Base-by-base conservation (phyloP, 139 green algal species). In the Asterochloris erici region DNA sequence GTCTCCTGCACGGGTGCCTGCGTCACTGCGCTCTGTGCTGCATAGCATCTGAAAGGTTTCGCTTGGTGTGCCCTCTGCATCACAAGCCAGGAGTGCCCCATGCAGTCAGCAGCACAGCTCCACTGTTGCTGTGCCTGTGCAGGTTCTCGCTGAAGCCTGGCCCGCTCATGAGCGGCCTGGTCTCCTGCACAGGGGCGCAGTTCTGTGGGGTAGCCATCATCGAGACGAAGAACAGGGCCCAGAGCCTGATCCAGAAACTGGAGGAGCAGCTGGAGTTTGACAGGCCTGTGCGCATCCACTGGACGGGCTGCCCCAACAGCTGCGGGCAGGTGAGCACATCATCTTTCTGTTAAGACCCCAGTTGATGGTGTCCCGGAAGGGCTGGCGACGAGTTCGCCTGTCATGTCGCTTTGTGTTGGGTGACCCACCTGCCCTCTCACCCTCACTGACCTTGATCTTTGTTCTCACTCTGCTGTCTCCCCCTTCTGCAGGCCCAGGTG, bases 281-380 rank as follows among this genome's bases (percentile, higher is more conserved):
- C 0, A 74, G 85, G 14, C 26, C 89, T 0, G 91, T 99, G 17
- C 91, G 97, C 85, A 98, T 99, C 29, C 96, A 99, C 90, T 98
- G 92, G 91, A 99, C 97, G 16, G 97, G 97, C 63, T 99, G 97
- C 92, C 97, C 97, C 75, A 99, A 99, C 93, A 95, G 92, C 21
- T 99, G 97, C 85, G 97, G 94, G 11, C 96, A 99, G 89, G 93
- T 94, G 26, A 14, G 11, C 17, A 4, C 9, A 10, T 4, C 19
- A 10, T 24, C 21, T 24, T 71, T 71, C 9, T 71, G 19, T 4
- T 71, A 24, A n/a, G n/a, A n/a, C 66, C 17, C 6, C 21, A 24
- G 17, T 24, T 71, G 17, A 21, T 71, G 66, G 4, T 9, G 6
- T 71, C 21, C 66, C 21, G 6, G 38, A 54, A 54, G 38, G 2